Percentiles rank a stretch among this genome's conserved stretches.
These are phyloP conservation scores for Lodderomyces parapsilosis DNA, from an alignment of 1,139 yeast genomes.

Conservation along the genomic window DNA sequence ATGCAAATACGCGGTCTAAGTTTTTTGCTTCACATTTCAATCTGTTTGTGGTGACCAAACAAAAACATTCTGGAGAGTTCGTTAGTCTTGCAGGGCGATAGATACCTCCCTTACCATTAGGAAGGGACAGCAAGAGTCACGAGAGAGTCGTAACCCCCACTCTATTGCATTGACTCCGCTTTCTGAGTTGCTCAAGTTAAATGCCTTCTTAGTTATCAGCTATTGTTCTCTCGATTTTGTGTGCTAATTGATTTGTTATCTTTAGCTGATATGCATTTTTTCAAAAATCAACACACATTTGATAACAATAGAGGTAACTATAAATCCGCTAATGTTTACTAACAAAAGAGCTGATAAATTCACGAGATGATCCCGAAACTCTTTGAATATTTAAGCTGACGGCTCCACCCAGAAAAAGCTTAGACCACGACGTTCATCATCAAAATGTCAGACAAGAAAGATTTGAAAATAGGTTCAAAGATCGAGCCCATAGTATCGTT, in stretches of 20 bases:
- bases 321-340: background rate
- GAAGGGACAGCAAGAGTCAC: background rate
- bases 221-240: background rate
- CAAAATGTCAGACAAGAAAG: background rate
- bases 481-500: conserved; percentile 10
- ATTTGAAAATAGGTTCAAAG: background rate
- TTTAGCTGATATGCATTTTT: background rate
- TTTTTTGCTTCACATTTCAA: no score
- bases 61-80: no score
- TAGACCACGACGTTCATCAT: no score
- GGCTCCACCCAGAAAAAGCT: background rate
- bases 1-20: no score
- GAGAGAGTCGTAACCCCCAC: no score
- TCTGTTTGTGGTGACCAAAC: no score
- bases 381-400: background rate
- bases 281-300: background rate
- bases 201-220: background rate
- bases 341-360: background rate
- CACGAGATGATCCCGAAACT: background rate
- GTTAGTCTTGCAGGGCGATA: no score
- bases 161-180: no score
- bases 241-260: background rate
- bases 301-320: background rate
- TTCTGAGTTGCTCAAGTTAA: background rate
- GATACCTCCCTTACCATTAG: no score